Conservation (phyloP, 2,329 filamentous ascomycete species). For the Elsinoe arachidis region DNA sequence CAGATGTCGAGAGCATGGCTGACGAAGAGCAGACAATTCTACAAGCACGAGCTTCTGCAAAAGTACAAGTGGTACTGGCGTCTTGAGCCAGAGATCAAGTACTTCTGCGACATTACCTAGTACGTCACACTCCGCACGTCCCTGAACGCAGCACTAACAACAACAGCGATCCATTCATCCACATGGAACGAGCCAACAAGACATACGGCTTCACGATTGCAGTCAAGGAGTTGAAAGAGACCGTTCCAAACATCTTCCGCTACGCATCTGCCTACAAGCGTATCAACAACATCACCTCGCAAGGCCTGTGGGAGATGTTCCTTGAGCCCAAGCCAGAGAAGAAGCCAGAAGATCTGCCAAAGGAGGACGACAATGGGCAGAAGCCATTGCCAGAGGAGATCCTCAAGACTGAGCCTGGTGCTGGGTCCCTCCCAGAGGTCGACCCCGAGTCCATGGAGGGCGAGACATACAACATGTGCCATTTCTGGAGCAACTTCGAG, state of each 20-base stretch:
- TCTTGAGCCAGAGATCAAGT: conserved; percentile 97
- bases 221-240: conserved; percentile 95
- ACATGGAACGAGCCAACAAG: conserved; percentile 92
- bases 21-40: conserved; percentile 63
- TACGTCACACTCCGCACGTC: conserved; percentile 38
- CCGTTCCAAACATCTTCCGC: conserved; percentile 95
- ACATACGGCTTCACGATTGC: conserved; percentile 99
- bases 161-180: conserved; percentile 77
- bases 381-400: conserved; percentile 72
- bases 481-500: conserved; percentile 99
- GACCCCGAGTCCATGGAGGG: conserved; percentile 93
- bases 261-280: conserved; percentile 98
- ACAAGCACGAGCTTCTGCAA: conserved; percentile 85
- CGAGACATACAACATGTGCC: conserved; percentile 99
- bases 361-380: conserved; percentile 53
- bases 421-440: conserved; percentile 65
- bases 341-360: conserved; percentile 40
- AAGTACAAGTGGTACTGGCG: conserved; percentile 99
- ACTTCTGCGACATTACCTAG: conserved; percentile 99
- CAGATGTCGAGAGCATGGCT: neutral
- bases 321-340: conserved; percentile 65
- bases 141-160: conserved; percentile 25
- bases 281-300: conserved; percentile 77
- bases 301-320: conserved; percentile 99
- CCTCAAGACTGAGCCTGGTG: conserved; percentile 62